Evolutionary conservation across 257 asterid species (phyloP).

Genomic region (Dorcoceras hygrometricum): DNA sequence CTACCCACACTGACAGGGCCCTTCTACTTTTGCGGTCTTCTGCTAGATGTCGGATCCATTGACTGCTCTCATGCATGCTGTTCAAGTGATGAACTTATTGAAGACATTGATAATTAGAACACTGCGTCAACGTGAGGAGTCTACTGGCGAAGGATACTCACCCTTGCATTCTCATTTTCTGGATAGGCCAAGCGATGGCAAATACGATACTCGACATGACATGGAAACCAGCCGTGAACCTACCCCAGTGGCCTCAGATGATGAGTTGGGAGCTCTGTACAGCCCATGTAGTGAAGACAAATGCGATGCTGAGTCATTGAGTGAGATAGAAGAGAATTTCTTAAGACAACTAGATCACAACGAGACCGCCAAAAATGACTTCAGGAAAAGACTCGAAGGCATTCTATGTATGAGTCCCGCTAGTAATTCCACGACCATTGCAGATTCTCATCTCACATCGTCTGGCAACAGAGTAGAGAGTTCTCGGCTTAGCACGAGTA

Average conservation of each 20-base stretch:
- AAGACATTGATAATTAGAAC: constrained; percentile 77
- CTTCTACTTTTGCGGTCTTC: constrained; percentile 4
- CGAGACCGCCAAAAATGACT: constrained; percentile 79
- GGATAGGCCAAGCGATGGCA: constrained; percentile 46
- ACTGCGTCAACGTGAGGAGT: constrained; percentile 70
- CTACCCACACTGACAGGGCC: not conserved
- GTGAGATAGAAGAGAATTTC: constrained; percentile 78
- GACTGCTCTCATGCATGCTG: constrained; percentile 98
- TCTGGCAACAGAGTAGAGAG: constrained; percentile 49
- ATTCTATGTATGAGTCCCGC: constrained; percentile 54
- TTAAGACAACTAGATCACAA: constrained; percentile 67
- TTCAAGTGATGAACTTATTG: constrained; percentile 95
- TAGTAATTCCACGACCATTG: constrained; percentile 35
- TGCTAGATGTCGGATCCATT: constrained; percentile 94
- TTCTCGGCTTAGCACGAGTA: constrained; percentile 55
- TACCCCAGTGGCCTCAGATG: constrained; percentile 44
- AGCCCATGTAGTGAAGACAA: constrained; percentile 48
- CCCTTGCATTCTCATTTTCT: constrained; percentile 62
- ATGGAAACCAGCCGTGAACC: constrained; percentile 80
- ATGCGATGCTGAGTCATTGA: constrained; percentile 65
- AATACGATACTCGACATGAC: constrained; percentile 61
- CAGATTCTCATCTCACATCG: constrained; percentile 38
- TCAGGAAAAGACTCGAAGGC: constrained; percentile 71
- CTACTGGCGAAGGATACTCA: constrained; percentile 50
- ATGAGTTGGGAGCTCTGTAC: constrained; percentile 40